These are phyloP conservation scores for Ceratobasidium sp. DNA, from an alignment of 1,284 basidiomycete genomes.

Conservation along the genomic window DNA sequence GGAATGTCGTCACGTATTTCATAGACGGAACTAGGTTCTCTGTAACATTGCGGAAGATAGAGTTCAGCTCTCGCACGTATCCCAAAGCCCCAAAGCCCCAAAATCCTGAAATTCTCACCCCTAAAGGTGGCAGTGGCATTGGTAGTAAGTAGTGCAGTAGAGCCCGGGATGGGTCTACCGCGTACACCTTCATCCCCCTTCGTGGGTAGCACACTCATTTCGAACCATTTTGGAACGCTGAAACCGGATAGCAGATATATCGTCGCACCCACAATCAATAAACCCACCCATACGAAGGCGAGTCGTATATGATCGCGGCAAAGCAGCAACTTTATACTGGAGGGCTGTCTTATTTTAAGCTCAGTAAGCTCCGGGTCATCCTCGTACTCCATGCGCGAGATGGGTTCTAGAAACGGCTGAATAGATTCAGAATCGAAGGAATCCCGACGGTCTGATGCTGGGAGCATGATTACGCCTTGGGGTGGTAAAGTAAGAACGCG, in stretches of 20 bases:
- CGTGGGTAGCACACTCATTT: no score
- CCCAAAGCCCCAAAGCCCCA: not conserved
- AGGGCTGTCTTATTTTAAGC: not conserved
- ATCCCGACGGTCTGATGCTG: not conserved
- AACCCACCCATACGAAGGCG: no score
- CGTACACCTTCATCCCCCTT: no score
- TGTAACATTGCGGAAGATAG: not conserved
- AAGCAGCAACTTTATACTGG: not conserved
- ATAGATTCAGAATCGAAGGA: not conserved
- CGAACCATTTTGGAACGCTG: no score
- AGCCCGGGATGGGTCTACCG: not conserved
- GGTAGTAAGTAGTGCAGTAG: not conserved
- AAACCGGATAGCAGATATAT: no score
- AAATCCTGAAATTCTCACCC: slow-evolving; percentile 1
- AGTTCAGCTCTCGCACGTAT: no score
- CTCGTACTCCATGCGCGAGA: not conserved
- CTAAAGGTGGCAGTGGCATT: slow-evolving; percentile 7
- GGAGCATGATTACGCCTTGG: not conserved
- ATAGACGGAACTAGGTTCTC: slow-evolving; percentile 35
- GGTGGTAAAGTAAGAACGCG: no score
- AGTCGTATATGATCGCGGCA: not conserved
- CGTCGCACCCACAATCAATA: no score
- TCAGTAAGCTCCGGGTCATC: not conserved
- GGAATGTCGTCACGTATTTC: slow-evolving; percentile 39
- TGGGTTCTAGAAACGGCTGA: not conserved